phyloP scores from a whole-genome alignment of 1,284 basidiomycete genomes.

The Boletus chippewaensis region DNA sequence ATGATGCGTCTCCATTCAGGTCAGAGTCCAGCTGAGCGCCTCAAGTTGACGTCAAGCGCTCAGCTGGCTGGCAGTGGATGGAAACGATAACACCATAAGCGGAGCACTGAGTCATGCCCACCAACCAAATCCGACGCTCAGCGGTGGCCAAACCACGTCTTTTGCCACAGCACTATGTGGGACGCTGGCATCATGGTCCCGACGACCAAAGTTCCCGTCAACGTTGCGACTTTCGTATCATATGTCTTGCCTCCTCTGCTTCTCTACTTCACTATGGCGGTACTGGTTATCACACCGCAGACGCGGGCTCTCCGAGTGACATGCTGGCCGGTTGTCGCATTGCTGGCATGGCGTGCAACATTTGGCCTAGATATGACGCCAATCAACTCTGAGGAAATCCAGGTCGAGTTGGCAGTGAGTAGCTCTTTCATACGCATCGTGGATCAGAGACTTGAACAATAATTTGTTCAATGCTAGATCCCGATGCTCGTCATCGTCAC shows the following conservation, averaged over 20 bases:
- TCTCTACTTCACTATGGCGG: slow-evolving; percentile 42
- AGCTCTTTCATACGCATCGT: neutral
- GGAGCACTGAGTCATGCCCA: neutral
- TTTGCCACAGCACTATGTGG: neutral
- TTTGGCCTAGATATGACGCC: slow-evolving; percentile 39
- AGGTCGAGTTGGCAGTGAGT: slow-evolving; percentile 6
- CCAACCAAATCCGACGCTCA: neutral
- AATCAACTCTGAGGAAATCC: slow-evolving; percentile 27
- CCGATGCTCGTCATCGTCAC: slow-evolving; percentile 7
- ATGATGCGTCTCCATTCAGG: too few relatives aligned
- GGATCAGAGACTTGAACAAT: neutral
- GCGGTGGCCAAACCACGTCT: too few relatives aligned
- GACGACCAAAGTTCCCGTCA: slow-evolving; percentile 1
- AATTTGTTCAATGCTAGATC: neutral
- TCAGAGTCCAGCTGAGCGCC: too few relatives aligned
- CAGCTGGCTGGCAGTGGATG: too few relatives aligned
- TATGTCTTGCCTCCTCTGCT: slow-evolving; percentile 36
- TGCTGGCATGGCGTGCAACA: slow-evolving; percentile 36
- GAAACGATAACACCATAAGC: neutral
- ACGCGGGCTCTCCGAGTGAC: slow-evolving; percentile 40
- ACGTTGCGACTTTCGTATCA: neutral
- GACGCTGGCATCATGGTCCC: neutral
- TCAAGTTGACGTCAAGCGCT: too few relatives aligned
- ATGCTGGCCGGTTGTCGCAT: slow-evolving; percentile 40
- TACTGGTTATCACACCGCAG: slow-evolving; percentile 41